phyloP scores from a whole-genome alignment of 176 grass and related monocot genomes.

The Areca catechu region DNA sequence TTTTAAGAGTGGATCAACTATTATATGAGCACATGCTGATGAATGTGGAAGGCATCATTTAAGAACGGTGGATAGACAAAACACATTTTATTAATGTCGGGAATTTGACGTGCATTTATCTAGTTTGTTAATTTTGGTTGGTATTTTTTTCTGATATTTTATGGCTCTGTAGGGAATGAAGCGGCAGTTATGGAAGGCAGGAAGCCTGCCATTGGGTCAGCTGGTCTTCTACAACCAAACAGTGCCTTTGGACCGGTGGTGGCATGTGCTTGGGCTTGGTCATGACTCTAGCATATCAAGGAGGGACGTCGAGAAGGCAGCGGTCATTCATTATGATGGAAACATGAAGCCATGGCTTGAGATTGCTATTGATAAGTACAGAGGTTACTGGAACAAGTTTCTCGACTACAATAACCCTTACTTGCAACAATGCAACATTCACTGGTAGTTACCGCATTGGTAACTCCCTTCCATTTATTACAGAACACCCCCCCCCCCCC shows the following conservation, averaged over 20 bases:
- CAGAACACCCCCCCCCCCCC: too few species aligned
- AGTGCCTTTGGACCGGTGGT: conserved; percentile 45
- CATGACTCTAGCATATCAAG: conserved; percentile 20
- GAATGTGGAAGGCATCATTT: too few species aligned
- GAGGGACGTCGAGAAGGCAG: conserved; percentile 33
- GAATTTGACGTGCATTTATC: too few species aligned
- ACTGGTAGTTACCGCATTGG: conserved; percentile 20
- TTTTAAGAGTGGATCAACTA: too few species aligned
- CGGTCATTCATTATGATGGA: conserved; percentile 65
- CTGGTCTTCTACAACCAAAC: conserved; percentile 73
- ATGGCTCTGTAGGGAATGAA: conserved; percentile 43
- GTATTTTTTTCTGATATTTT: neutral
- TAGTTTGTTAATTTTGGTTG: too few species aligned
- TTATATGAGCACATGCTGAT: too few species aligned
- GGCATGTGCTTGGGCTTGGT: conserved; percentile 65
- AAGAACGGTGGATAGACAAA: too few species aligned
- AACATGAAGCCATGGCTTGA: conserved; percentile 82
- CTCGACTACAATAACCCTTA: conserved; percentile 49
- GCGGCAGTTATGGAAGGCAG: conserved; percentile 49
- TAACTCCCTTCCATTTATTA: too few species aligned
- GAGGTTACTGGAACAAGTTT: conserved; percentile 50
- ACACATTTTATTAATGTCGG: too few species aligned
- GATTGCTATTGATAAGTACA: conserved; percentile 61
- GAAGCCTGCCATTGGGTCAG: conserved; percentile 65
- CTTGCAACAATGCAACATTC: conserved; percentile 73